phyloP scores from a whole-genome alignment of 169 alveolate species.

The Eimeria brunetti region DNA sequence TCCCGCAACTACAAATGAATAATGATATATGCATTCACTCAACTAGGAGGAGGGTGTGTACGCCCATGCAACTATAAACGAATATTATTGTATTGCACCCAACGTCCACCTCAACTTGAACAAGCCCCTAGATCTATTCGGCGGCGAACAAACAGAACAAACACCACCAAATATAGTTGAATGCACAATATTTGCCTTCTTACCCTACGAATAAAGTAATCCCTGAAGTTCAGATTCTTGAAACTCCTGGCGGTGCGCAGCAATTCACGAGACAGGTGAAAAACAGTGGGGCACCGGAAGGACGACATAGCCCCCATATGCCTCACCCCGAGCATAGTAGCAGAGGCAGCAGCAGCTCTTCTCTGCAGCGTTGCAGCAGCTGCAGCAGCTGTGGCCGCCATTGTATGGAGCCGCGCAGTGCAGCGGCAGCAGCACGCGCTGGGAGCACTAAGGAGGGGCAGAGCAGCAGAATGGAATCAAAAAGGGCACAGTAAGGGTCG shows the following conservation, averaged over 20 bases:
- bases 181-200: neutral
- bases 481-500: neutral
- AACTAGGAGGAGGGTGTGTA: too few relatives aligned
- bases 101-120: neutral
- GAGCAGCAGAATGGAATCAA: neutral
- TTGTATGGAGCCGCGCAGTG: too few relatives aligned
- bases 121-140: neutral
- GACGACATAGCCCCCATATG: neutral
- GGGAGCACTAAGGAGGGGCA: neutral
- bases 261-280: neutral
- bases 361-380: neutral
- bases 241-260: constrained; percentile 23
- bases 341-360: neutral
- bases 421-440: too few relatives aligned
- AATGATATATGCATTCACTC: too few relatives aligned
- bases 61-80: neutral
- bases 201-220: constrained; percentile 21
- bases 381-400: neutral
- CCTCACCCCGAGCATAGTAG: neutral
- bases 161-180: neutral
- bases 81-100: neutral
- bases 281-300: neutral
- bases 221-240: constrained; percentile 15
- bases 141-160: neutral
- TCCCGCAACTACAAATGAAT: neutral